Base-by-base conservation (phyloP, 129 eudicot genomes). In the Helichrysum umbraculigerum region DNA sequence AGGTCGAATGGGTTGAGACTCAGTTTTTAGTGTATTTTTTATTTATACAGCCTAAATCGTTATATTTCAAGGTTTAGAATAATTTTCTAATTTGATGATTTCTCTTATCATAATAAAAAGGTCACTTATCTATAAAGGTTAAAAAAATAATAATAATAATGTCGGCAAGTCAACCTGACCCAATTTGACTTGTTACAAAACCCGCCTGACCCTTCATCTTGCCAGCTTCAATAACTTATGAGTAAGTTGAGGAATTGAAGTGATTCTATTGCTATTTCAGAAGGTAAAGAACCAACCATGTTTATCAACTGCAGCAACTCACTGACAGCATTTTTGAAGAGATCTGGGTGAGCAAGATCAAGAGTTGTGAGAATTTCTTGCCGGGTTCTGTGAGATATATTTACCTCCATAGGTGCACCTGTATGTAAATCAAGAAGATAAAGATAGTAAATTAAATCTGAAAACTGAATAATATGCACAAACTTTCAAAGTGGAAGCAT, bases 361-460 rank as follows among this genome's bases (percentile, higher is more conserved):
- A 34, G 81, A 77, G 98, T 87, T n/a, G 85, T 82, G 81, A 92
- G 83, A 65, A 92, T 92, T 68, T 87, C 89, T 81, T 92, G 96
- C 0, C 98, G 85, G 73, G 88, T 78, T 65, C 87, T 89, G 83
- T 92, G 93, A 65, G 96, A 92, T 76, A 92, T 89, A 76, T 92
- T 92, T 77, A 92, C 96, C 82, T 92, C 98, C 98, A 92, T 87
- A 19, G 82, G 67, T 29, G 98, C 90, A 78, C 98, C 98, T 92
- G 82, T 51, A 17, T 7, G 12, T 25, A 15, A 50, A 79, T 19
- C 42, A 62, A 19, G 30, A 72, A 66, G 72, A 42, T 21, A 30
- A 68, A 60, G 58, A 51, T 47, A 19, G 25, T 68, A 2, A 69
- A 10, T 42, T 22, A 80, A 44, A 58, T 51, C 28, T 33, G 74